Base-by-base conservation (phyloP, 495 filamentous ascomycete species). In the Penicillium coprophilum region DNA sequence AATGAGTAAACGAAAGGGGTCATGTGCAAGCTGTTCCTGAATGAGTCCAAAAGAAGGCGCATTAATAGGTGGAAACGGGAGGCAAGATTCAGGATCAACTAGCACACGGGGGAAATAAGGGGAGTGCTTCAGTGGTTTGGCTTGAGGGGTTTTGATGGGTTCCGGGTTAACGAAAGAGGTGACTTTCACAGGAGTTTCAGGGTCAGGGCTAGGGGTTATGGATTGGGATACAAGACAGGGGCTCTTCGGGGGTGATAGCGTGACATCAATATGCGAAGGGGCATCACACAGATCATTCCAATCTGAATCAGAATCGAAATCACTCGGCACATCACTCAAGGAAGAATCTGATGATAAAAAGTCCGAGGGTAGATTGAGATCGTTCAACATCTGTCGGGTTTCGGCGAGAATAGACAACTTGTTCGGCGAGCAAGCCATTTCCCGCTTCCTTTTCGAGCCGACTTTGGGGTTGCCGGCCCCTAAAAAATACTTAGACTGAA, bases 1-100 rank as follows among this genome's bases (percentile, higher is more conserved):
- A 40, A 94, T 76, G 13, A 94, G 80, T 6, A 94, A 77, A 6
- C 79, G 80, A 62, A 92, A 91, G 1, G 90, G 88, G 45, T 87
- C 73, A 51, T 77, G 65, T 3, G 87, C 82, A 40, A 94, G 81
- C 57, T 86, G 80, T 72, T 96, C 92, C 72, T 96, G 92, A 34
- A 95, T 82, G 15, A 96, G 77, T 0, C 92, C 92, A 66, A 95
- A 96, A 24, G 64, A 59, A 0, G 77, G 66, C 1, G 80, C 71
- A 23, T 81, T 73, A 38, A 92, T 83, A 0, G 83, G 79, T 8
- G 91, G 90, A 55, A 92, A 88, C 7, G 86, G 87, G 11, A 88
- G 81, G 61, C 80, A 83, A 0, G 88, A 86, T 39, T 85, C 65
- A 20, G 77, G 78, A 17, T 80, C 79, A 6, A 68, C 71, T 9